Evolutionary conservation across 75 land plant species (phyloP).

Genomic region (Sequoia sempervirens): DNA sequence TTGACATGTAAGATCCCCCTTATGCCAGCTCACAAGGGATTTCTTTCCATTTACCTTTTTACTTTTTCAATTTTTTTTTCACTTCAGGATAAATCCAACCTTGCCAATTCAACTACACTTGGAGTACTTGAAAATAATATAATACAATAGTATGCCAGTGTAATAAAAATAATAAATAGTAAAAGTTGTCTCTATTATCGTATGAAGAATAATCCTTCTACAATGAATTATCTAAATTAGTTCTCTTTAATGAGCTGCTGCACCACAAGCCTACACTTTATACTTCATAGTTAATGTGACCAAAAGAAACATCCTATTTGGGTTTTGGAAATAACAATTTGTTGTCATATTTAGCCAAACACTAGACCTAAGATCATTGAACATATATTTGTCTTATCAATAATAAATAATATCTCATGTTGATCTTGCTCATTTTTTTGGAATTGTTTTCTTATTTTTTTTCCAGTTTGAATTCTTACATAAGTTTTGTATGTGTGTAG

Average conservation of each 20-base stretch:
- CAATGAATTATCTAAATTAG: too few species aligned
- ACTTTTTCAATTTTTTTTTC: not conserved
- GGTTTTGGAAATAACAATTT: not conserved
- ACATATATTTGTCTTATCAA: not conserved
- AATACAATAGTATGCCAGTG: not conserved
- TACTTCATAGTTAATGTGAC: not conserved
- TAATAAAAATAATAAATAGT: not conserved
- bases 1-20: not conserved
- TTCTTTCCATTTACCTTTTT: not conserved
- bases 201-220: not conserved
- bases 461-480: not conserved
- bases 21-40: not conserved
- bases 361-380: not conserved
- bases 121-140: not conserved
- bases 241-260: not conserved
- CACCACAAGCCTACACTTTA: not conserved
- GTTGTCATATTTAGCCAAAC: not conserved
- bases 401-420: not conserved
- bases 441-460: slow-evolving; percentile 6
- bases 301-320: not conserved
- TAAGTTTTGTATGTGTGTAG: slow-evolving; percentile 32
- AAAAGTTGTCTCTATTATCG: not conserved
- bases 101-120: not conserved
- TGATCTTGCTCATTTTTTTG: not conserved
- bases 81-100: not conserved